Percentiles rank a stretch among this genome's conserved stretches.
Evolutionary conservation across 768 basidiomycete species (phyloP).

Genomic region (Tephrocybe sp.): DNA sequence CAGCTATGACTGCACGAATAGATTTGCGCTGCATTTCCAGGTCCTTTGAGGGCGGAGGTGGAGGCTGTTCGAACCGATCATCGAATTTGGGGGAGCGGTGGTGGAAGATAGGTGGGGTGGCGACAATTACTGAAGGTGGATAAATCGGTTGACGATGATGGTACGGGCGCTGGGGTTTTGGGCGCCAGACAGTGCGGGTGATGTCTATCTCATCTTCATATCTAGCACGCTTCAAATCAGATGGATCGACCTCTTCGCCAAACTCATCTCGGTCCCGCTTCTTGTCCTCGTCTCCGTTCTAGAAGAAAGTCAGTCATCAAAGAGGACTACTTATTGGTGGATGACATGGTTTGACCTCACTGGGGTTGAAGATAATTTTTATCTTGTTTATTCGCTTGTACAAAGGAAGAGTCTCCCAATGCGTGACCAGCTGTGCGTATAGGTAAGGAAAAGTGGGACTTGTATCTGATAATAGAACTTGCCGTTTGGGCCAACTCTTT

Average conservation of each 20-base stretch:
- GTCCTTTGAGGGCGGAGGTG: not conserved
- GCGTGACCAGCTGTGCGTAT: conserved; percentile 59
- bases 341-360: no score
- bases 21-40: conserved; percentile 21
- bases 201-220: conserved; percentile 7
- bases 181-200: conserved; percentile 3
- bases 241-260: conserved; percentile 6
- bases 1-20: conserved; percentile 35
- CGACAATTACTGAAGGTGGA: not conserved
- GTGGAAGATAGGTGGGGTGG: no score
- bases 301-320: no score
- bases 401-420: conserved; percentile 78
- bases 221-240: conserved; percentile 11
- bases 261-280: not conserved
- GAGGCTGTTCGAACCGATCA: not conserved
- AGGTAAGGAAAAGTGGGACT: not conserved
- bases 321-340: no score
- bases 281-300: conserved; percentile 14
- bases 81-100: no score
- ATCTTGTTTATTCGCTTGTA: conserved; percentile 85
- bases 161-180: not conserved
- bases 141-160: not conserved
- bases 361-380: conserved; percentile 26
- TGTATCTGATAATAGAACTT: conserved; percentile 15
- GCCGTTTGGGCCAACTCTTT: conserved; percentile 66